Conservation (phyloP, 257 asterid species). For the Parsonsia alboflavescens region DNA sequence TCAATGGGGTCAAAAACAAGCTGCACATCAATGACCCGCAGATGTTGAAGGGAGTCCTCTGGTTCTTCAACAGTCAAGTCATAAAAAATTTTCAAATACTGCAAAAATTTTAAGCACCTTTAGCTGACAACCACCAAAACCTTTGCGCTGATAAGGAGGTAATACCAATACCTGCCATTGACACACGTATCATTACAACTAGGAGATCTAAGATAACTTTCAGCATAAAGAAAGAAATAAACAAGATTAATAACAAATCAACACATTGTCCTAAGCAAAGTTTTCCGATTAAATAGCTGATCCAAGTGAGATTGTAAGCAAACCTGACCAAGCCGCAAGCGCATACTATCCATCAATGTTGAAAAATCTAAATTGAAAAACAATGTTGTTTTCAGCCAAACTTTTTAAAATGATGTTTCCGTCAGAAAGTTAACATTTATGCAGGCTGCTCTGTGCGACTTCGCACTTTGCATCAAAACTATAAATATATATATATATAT, state of each 20-base stretch:
- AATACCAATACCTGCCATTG: slow-evolving; percentile 61
- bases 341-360: slow-evolving; percentile 37
- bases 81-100: slow-evolving; percentile 52
- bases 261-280: not conserved
- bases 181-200: slow-evolving; percentile 14
- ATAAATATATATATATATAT: too few relatives aligned
- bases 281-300: not conserved
- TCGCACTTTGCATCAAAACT: too few relatives aligned
- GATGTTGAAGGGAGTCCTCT: slow-evolving; percentile 81
- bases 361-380: too few relatives aligned
- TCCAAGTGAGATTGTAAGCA: not conserved
- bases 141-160: slow-evolving; percentile 84
- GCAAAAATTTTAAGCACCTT: slow-evolving; percentile 68
- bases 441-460: too few relatives aligned
- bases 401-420: too few relatives aligned
- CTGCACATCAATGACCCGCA: slow-evolving; percentile 67
- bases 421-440: too few relatives aligned
- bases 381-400: too few relatives aligned
- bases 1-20: slow-evolving; percentile 54
- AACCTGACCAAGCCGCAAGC: slow-evolving; percentile 98
- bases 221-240: not conserved
- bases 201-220: not conserved
- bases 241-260: not conserved
- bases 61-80: slow-evolving; percentile 94
- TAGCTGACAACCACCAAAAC: slow-evolving; percentile 66